Base-by-base conservation (phyloP, 495 filamentous ascomycete species). In the Hypoxylon lienhwacheense region DNA sequence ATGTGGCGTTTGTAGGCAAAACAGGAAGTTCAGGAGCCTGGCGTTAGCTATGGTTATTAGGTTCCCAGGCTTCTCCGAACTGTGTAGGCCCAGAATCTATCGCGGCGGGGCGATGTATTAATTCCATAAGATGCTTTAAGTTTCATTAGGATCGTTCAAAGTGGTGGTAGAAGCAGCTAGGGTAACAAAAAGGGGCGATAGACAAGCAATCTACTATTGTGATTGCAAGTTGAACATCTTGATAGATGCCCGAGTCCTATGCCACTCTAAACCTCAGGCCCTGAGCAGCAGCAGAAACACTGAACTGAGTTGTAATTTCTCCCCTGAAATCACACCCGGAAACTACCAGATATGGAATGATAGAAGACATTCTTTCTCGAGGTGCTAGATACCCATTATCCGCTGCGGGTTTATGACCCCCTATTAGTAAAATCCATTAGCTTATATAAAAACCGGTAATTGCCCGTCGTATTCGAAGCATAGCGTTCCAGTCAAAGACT, bases 1-100 rank as follows among this genome's bases (percentile, higher is more conserved):
- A 29, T 47, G 56, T 60, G 56, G 56, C 56, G 56, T 33, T 39
- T 40, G 48, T 44, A 59, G 39, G 17, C 24, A 26, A 45, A 39
- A 54, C 36, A 48, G 55, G 25, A 16, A 54, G 50, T n/a, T n/a
- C 10, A 17, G 26, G 19, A 24, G 51, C 21, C 17, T n/a, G 14
- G 32, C n/a, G 39, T 22, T 31, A 16, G 32, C 31, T 10, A 21
- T 24, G 15, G 24, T 29, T 16, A 29, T 34, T 4, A 31, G 4
- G 5, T 6, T 21, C 5, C 28, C 12, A 32, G 5, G 34, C 24
- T 7, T 32, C 11, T 8, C 7, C 31, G 21, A 25, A 3, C 24
- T 41, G 11, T 12, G 17, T 7, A 8, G 8, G 19, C 14, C 20
- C n/a, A 17, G 8, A 15, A 24, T 21, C 10, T n/a, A 25, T 19